Base-by-base conservation (phyloP, 495 filamentous ascomycete genomes). In the Penicillium ucsense region DNA sequence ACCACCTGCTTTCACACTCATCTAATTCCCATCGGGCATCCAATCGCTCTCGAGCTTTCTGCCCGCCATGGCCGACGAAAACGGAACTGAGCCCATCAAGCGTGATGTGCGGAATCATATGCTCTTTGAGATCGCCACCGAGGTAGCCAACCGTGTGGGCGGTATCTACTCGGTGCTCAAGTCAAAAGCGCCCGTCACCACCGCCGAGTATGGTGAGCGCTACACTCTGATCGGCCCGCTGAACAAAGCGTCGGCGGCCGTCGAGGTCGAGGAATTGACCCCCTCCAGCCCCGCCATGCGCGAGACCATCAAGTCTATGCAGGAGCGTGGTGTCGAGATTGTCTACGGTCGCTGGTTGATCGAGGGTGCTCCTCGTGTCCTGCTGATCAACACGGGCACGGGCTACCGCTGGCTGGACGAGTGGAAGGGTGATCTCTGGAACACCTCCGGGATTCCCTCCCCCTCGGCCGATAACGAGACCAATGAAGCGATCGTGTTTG, bases 111-210 rank as follows among this genome's bases (percentile, higher is more conserved):
- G 76, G 66, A 85, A 86, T 59, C 86, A 90, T 57, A 71, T 87
- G 60, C 83, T 98, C 41, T 98, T 98, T 56, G 92, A 98, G 70
- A 71, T 96, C 49, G 89, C 92, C 31, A 97, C 92, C 10, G 92
- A 98, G 62, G 92, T 96, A 50, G 92, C 92, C 44, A 95, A 98
- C 73, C 81, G 94, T 71, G 92, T 98, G 47, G 92, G 92, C 60
- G 92, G 92, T 52, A 98, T 98, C 70, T 98, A 98, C 73, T 96
- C 91, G 9, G 92, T 98, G 44, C 81, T 98, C 62, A 98, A 98
- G 71, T 98, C 92, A 44, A 98, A 98, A 66, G 91, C 92, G 12
- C 90, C 92, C 6, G 91, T 98, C 41, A 98, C 92, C 30, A 95
- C 92, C 0, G 89, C 89, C 11, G 92, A 98, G 66, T 98, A 97